Base-by-base conservation (phyloP, 2,329 filamentous ascomycete species). In the Exophiala lecanii-corni region DNA sequence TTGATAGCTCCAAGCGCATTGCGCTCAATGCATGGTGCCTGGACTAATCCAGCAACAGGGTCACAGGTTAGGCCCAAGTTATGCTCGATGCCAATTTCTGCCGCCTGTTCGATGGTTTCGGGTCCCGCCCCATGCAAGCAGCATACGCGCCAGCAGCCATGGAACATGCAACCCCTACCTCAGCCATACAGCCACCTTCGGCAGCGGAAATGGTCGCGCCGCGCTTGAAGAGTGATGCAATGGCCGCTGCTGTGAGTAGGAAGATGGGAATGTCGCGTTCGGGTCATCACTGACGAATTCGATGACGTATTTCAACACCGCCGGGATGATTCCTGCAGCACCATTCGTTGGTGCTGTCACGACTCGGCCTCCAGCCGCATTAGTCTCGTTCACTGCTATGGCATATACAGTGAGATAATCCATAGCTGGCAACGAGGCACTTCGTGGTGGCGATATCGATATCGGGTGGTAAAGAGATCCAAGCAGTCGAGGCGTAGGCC, bases 21-120 rank as follows among this genome's bases (percentile, higher is more conserved):
- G 20, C 50, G 47, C 30, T 53, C 50, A 20, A 53, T 53, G 21
- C 47, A 53, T 1, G 47, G 50, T n/a, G 50, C 50, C 39, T 53
- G 47, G 32, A 53, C 50, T 9, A 53, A 43, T 10, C 50, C 50
- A 20, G 43, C 50, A 16, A 53, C 46, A 6, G 50, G 50, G 18
- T 53, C 50, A 12, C 47, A 53, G n/a, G 47, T 53, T 9, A 53
- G 44, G n/a, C 50, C 50, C 5, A 53, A 39, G 36, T 53, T 53
- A 39, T 53, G 50, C 47, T 53, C 47, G 41, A 53, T 53, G 16
- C 50, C 47, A 19, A 53, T 53, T 36, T 53, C 50, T 3, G 47
- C 47, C 30, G 50, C 50, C 31, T 53, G 47, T 43, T 53, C 47
- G 30, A 53, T 47, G 2, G 50, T 43, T 25, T 53, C 50, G 4